Evolutionary conservation across 2,329 filamentous ascomycete species (phyloP).

Genomic region (Emergomyces pasteurianus): DNA sequence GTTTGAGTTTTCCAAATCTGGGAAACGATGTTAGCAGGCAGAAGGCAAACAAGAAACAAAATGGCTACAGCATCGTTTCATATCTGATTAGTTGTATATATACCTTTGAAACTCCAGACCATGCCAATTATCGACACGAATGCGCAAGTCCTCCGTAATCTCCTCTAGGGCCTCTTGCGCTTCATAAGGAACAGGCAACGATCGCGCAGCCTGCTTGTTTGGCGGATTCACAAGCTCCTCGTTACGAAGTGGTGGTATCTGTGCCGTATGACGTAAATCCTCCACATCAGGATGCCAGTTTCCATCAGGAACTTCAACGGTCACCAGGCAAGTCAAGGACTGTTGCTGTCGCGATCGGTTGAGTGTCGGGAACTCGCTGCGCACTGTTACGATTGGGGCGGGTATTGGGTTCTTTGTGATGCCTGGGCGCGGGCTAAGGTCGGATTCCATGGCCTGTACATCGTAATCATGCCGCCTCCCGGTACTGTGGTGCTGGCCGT

Average conservation of each 20-base stretch:
- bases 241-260: slow-evolving; percentile 36
- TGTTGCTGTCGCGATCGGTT: slow-evolving; percentile 88
- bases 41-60: neutral
- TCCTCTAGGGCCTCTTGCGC: slow-evolving; percentile 65
- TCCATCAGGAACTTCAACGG: slow-evolving; percentile 66
- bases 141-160: slow-evolving; percentile 72
- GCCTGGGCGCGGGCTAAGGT: slow-evolving; percentile 51
- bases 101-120: slow-evolving; percentile 79
- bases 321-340: slow-evolving; percentile 84
- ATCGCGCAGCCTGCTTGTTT: slow-evolving; percentile 38
- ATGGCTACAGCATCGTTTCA: neutral
- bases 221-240: slow-evolving; percentile 43
- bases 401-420: slow-evolving; percentile 68
- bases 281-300: slow-evolving; percentile 46
- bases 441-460: slow-evolving; percentile 88
- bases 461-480: slow-evolving; percentile 84
- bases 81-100: neutral
- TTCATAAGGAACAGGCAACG: slow-evolving; percentile 54
- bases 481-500: slow-evolving; percentile 54
- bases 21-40: neutral
- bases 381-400: slow-evolving; percentile 79
- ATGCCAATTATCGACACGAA: slow-evolving; percentile 96
- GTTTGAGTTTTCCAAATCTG: slow-evolving; percentile 79
- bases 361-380: slow-evolving; percentile 92
- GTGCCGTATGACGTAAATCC: slow-evolving; percentile 50